Conservation (phyloP, 176 grass and related monocot species). For the Aechmea fasciata region DNA sequence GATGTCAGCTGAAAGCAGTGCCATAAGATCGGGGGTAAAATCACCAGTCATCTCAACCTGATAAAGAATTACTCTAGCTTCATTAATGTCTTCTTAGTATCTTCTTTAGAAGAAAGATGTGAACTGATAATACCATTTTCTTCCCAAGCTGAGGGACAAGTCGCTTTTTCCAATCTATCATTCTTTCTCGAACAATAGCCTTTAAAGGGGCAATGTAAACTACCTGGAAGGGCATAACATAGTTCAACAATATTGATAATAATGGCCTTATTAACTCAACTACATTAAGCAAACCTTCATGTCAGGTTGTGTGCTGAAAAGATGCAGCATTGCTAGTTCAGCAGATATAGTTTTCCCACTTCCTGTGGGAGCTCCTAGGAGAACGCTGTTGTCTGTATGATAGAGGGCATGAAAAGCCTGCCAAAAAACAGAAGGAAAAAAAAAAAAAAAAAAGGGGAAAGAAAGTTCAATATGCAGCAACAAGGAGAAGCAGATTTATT, state of each 20-base stretch:
- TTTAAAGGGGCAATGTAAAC: constrained; percentile 98
- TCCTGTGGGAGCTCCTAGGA: constrained; percentile 93
- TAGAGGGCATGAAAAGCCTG: constrained; percentile 95
- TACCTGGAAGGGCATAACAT: constrained; percentile 33
- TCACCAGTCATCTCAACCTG: constrained; percentile 99
- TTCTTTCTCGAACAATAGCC: constrained; percentile 90
- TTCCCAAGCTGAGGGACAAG: constrained; percentile 88
- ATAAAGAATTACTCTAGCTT: constrained; percentile 22
- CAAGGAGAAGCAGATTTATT: constrained; percentile 9
- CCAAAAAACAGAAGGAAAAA: neutral
- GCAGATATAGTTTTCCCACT: constrained; percentile 98
- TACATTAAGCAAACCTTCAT: constrained; percentile 56
- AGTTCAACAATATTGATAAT: constrained; percentile 24
- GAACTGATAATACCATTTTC: constrained; percentile 55
- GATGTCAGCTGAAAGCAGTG: constrained; percentile 82
- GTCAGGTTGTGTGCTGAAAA: constrained; percentile 88
- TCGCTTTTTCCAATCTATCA: constrained; percentile 87
- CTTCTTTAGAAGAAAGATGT: neutral
- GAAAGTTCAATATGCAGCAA: neutral
- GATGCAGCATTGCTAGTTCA: constrained; percentile 91
- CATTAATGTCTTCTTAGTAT: neutral
- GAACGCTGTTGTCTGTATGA: constrained; percentile 78
- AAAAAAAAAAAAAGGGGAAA: neutral
- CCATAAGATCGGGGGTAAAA: constrained; percentile 89
- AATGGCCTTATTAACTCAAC: constrained; percentile 5